Percentiles rank a stretch among this genome's conserved stretches.
Evolutionary conservation across 345 rosid species (phyloP).

Genomic region (Populus davidiana): DNA sequence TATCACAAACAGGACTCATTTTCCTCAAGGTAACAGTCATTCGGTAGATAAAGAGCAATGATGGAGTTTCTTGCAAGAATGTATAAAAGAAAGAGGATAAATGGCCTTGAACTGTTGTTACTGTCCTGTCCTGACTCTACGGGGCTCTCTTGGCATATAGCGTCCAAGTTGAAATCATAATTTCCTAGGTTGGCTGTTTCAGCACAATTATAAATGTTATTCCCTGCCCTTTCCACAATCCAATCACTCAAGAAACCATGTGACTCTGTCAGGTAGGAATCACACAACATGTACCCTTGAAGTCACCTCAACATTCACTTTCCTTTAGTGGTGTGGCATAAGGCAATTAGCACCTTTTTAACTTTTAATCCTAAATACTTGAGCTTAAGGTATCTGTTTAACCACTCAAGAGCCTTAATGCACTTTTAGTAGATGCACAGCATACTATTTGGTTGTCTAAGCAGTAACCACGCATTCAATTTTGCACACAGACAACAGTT

Average conservation of each 20-base stretch:
- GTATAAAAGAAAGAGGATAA: constrained; percentile 1
- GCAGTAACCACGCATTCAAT: not conserved
- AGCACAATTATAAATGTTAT: constrained; percentile 11
- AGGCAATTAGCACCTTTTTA: constrained; percentile 1
- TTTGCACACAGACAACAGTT: not conserved
- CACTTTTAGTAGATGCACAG: constrained; percentile 1
- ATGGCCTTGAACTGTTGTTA: constrained; percentile 4
- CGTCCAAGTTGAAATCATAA: constrained; percentile 12
- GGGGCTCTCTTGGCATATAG: constrained; percentile 20
- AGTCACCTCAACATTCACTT: constrained; percentile 16
- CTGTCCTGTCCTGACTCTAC: constrained; percentile 3
- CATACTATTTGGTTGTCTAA: not conserved
- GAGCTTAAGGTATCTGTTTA: not conserved
- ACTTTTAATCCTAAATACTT: not conserved
- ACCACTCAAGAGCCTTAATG: constrained; percentile 3
- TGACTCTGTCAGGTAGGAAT: constrained; percentile 34
- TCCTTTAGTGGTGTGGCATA: not conserved
- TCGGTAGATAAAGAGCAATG: constrained; percentile 1
- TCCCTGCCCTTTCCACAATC: constrained; percentile 19
- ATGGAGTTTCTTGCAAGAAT: constrained; percentile 17
- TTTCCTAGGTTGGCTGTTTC: constrained; percentile 1
- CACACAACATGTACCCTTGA: constrained; percentile 11
- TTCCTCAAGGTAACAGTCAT: not conserved
- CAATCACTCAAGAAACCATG: constrained; percentile 31
- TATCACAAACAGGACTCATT: constrained; percentile 2